These are phyloP conservation scores for Yamadazyma diospyri DNA, from an alignment of 1,139 yeast species.

Conservation along the genomic window DNA sequence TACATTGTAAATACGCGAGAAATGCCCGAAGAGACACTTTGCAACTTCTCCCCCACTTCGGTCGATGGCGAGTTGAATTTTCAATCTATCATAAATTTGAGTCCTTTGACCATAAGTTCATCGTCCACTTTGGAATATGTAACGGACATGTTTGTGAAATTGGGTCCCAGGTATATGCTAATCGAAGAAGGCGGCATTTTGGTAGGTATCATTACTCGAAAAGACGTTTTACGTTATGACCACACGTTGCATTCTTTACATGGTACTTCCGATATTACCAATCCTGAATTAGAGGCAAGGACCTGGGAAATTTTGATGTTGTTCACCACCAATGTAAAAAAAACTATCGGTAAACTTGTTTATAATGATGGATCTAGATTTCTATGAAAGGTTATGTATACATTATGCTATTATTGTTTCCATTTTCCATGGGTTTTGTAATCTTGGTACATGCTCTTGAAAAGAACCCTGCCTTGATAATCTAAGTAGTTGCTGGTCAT, in stretches of 20 bases:
- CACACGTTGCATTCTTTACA: conserved; percentile 28
- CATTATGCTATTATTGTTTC: conserved; percentile 41
- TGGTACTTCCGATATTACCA: conserved; percentile 13
- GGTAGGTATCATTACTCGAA: conserved; percentile 62
- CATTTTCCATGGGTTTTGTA: conserved; percentile 82
- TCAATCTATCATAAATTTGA: conserved; percentile 46
- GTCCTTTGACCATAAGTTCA: conserved; percentile 62
- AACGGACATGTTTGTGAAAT: conserved; percentile 65
- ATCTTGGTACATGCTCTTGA: conserved; percentile 64
- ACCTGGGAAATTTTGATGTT: conserved; percentile 37
- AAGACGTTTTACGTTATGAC: conserved; percentile 61
- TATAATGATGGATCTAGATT: conserved; percentile 28
- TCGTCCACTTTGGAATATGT: conserved; percentile 59
- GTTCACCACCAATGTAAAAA: conserved; percentile 18
- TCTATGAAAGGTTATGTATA: background rate
- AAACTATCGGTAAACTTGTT: conserved; percentile 28
- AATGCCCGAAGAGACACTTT: conserved; percentile 16
- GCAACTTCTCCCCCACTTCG: conserved; percentile 17
- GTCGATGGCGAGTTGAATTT: conserved; percentile 1
- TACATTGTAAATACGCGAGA: conserved; percentile 17
- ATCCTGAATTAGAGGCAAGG: conserved; percentile 27
- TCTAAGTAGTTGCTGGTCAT: conserved; percentile 71
- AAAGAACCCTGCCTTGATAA: conserved; percentile 63
- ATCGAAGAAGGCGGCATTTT: conserved; percentile 56
- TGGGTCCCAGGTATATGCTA: conserved; percentile 77